These are phyloP conservation scores for Aspergillus avenaceus DNA, from an alignment of 495 filamentous ascomycete genomes.

Conservation along the genomic window DNA sequence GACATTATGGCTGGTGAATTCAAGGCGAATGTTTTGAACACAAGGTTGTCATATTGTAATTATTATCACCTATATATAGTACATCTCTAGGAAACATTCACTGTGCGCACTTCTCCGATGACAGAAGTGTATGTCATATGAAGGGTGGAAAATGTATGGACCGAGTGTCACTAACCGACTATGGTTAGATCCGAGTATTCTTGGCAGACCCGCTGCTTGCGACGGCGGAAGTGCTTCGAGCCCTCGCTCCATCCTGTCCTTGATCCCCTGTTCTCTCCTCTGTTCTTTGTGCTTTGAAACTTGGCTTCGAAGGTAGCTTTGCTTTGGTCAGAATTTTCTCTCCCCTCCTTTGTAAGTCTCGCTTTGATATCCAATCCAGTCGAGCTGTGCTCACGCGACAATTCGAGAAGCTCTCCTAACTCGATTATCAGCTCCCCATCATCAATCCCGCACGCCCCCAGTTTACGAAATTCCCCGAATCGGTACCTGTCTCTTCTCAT, in stretches of 20 bases:
- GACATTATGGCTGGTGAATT: too few species aligned
- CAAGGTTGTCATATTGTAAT: too few species aligned
- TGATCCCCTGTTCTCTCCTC: slow-evolving; percentile 16
- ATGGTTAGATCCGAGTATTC: slow-evolving; percentile 5
- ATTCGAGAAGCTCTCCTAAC: not conserved
- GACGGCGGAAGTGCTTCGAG: slow-evolving; percentile 22
- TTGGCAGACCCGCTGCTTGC: slow-evolving; percentile 44
- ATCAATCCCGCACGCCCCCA: not conserved
- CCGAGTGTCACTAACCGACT: not conserved
- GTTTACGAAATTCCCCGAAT: slow-evolving; percentile 6
- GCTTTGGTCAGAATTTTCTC: not conserved
- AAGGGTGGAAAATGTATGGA: too few species aligned
- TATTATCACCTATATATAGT: too few species aligned
- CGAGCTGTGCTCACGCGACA: not conserved
- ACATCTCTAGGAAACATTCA: too few species aligned
- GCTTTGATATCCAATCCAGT: not conserved
- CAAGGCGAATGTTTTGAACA: too few species aligned
- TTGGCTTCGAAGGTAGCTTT: slow-evolving; percentile 1
- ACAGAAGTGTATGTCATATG: too few species aligned
- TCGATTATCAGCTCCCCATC: not conserved
- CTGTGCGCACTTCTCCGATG: too few species aligned
- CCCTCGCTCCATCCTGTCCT: slow-evolving; percentile 18
- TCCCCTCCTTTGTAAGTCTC: not conserved
- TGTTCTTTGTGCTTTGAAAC: slow-evolving; percentile 15
- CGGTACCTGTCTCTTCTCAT: not conserved